Evolutionary conservation across 129 eudicot genomes (phyloP), one percentile per base, ranked within the genome.

Genomic region (Chrysanthemum lavandulifolium): DNA sequence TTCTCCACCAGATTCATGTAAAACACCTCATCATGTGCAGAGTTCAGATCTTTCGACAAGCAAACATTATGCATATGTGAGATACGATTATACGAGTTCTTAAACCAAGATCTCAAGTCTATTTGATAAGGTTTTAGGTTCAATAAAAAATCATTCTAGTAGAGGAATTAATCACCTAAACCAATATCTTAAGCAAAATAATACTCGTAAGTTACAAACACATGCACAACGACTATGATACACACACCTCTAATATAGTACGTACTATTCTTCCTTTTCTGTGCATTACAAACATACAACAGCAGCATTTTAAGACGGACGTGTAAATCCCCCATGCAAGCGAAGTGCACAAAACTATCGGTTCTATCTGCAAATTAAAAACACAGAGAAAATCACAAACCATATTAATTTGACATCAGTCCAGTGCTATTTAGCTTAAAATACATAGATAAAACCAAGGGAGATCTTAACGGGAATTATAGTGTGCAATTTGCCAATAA

Each of bases 251-350:
- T 47, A 68, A 61, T 69, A 67, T 13, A 16, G 65, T 67, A 68
- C 61, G 10, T 67, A 36, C 13, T 23, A 21, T 58, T 49, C 67
- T 19, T 55, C 79, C 16, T 76, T 68, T 68, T 13, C 80, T 76
- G 68, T 48, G 68, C 58, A 76, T 76, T 68, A 76, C 60, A 76
- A 59, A 67, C 74, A 76, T 67, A 76, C 79, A 75, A 65, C 65
- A 74, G 8, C 69, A 73, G 71, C 73, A 47, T 75, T 75, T 43
- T 58, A 50, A 31, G 36, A 31, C 6, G 36, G 36, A 7, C 47
- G 47, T 40, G 47, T 40, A 40, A 54, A 54, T 33, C 74, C 18
- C 60, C 69, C 69, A 16, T 65, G 55, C 6, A 33, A 0, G 52
- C 53, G 3, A 54, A 29, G 7, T 63, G 72, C 64, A 52, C 47